Evolutionary conservation across 164 flowering plant species (phyloP), one percentile per base, ranked within the genome.

Genomic region (Amborella trichopoda): DNA sequence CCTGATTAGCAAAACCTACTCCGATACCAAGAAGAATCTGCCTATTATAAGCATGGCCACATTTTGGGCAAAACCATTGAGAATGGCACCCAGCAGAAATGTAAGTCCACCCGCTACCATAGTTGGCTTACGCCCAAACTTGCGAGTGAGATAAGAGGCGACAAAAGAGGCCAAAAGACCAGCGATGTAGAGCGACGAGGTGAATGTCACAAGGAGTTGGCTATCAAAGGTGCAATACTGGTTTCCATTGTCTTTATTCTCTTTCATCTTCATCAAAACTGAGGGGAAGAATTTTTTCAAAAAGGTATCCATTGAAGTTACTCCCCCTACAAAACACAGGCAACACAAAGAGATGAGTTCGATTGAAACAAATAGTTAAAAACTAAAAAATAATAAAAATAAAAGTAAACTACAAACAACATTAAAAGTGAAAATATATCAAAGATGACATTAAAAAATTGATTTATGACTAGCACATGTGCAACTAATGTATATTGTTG

Each of bases 1-100:
- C 67, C 67, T 63, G 67, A 39, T 49, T 63, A 1, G 59, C 63
- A 10, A 46, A 63, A 2, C 67, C 67, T 2, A 63, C 58, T n/a
- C 62, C 67, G 3, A 57, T 23, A 44, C 67, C 67, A 3, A 63
- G 59, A n/a, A 63, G 40, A 20, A 58, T 17, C 67, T 51, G 30
- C 67, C 67, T 13, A 63, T 40, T 17, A 63, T 58, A 6, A 63
- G 59, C 67, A 63, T 58, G 3, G 28, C 55, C 0, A 63, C 40
- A 21, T 58, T 49, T 1, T 2, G 6, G 5, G 67, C 67, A 1
- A 47, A 50, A 18, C 55, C 67, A 18, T 54, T 63, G 22, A 63
- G 27, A 16, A 25, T 44, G 0, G 63, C 50, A 11, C 67, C 67
- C 6, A 53, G 9, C 3, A 62, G 58, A 39, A 62, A 62, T 21